These are phyloP conservation scores for Hymenoscyphus infarciens DNA, from an alignment of 2,329 filamentous ascomycete species.

Conservation along the genomic window DNA sequence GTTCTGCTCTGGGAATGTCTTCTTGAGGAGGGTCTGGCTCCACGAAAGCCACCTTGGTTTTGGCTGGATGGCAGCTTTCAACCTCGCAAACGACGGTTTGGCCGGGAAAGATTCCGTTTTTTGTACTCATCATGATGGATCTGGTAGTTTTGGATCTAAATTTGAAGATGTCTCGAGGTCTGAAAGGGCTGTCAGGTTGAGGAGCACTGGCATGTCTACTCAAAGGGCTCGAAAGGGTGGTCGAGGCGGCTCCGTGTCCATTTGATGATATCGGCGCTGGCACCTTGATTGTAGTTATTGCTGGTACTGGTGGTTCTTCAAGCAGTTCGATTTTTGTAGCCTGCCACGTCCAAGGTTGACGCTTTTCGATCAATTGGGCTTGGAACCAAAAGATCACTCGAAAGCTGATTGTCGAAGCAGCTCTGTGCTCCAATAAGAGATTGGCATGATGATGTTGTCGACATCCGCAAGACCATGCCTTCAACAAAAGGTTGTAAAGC, in stretches of 20 bases:
- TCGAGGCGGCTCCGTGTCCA: background rate
- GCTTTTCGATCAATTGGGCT: conserved; percentile 5
- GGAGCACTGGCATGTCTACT: background rate
- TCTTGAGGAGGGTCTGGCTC: conserved; percentile 1
- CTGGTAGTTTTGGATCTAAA: background rate
- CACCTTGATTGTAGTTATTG: background rate
- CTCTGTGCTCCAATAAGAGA: conserved; percentile 15
- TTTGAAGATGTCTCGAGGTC: background rate
- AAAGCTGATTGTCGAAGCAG: conserved; percentile 14
- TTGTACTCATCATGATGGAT: background rate
- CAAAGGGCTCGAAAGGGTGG: background rate
- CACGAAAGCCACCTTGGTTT: conserved; percentile 12
- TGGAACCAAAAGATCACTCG: conserved; percentile 18
- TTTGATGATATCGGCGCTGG: background rate
- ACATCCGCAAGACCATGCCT: conserved; percentile 20
- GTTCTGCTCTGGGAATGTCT: conserved; percentile 6
- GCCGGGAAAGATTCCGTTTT: background rate
- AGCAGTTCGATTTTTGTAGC: conserved; percentile 17
- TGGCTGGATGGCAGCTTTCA: background rate
- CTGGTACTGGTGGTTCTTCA: conserved; percentile 4
- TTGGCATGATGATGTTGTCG: conserved; percentile 19
- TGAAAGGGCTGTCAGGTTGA: background rate
- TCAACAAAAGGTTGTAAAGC: conserved; percentile 14
- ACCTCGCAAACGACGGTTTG: background rate
- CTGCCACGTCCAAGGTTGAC: conserved; percentile 16